Percentiles rank a stretch among this genome's conserved stretches.
Conservation (phyloP, 306 rosid genomes). For the Glycyrrhiza uralensis region DNA sequence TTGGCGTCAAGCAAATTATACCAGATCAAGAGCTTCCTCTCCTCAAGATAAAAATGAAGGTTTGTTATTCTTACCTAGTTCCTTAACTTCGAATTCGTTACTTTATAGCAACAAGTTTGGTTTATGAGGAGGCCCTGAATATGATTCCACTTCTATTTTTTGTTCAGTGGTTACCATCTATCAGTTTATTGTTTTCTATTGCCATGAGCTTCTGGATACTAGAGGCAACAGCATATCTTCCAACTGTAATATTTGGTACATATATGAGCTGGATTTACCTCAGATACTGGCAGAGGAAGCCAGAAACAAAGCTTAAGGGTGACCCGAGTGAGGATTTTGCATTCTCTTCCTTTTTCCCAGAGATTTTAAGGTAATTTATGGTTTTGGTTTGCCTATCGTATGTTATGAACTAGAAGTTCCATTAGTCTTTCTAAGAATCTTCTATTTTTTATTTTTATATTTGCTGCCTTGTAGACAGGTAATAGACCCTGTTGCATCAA, state of each 20-base stretch:
- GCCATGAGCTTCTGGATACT: slow-evolving; percentile 62
- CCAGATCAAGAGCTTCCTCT: slow-evolving; percentile 90
- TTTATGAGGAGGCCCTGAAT: slow-evolving; percentile 25
- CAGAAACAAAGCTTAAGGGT: slow-evolving; percentile 82
- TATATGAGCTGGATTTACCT: slow-evolving; percentile 96
- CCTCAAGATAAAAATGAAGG: slow-evolving; percentile 73
- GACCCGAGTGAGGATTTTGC: slow-evolving; percentile 97
- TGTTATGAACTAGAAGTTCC: not conserved
- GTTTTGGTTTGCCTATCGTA: not conserved
- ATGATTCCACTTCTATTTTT: slow-evolving; percentile 26
- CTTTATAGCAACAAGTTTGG: not conserved
- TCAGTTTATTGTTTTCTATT: slow-evolving; percentile 49
- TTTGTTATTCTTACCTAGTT: slow-evolving; percentile 24
- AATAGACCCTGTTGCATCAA: slow-evolving; percentile 77
- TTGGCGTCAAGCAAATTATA: slow-evolving; percentile 90
- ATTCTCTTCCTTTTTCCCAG: slow-evolving; percentile 91
- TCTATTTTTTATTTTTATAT: not conserved
- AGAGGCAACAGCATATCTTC: slow-evolving; percentile 76
- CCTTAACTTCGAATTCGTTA: not conserved
- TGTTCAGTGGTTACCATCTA: slow-evolving; percentile 85
- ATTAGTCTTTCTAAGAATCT: not conserved
- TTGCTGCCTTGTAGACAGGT: slow-evolving; percentile 59
- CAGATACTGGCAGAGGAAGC: slow-evolving; percentile 91
- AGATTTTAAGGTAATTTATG: slow-evolving; percentile 52
- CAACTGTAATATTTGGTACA: slow-evolving; percentile 77